phyloP scores from a whole-genome alignment of 371 early-diverging fungal species.

The Mucor irregularis region DNA sequence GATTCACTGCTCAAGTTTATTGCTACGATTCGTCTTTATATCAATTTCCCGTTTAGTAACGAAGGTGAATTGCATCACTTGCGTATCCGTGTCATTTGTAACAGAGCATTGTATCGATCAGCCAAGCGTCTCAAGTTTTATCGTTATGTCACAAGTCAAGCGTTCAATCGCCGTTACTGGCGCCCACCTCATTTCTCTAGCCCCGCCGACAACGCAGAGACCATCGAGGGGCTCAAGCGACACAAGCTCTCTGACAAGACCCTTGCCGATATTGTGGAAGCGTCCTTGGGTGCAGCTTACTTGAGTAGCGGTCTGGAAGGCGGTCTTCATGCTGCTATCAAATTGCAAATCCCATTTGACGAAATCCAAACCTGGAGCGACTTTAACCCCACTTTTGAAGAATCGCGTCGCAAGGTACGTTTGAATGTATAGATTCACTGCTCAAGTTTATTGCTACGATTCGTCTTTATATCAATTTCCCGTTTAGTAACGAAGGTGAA shows the following conservation, averaged over 20 bases:
- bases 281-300: slow-evolving; percentile 83
- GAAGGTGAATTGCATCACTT: slow-evolving; percentile 75
- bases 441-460: slow-evolving; percentile 85
- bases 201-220: slow-evolving; percentile 29
- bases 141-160: slow-evolving; percentile 51
- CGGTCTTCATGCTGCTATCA: slow-evolving; percentile 57
- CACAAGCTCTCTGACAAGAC: slow-evolving; percentile 74
- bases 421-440: slow-evolving; percentile 80
- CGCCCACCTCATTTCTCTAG: slow-evolving; percentile 49
- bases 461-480: slow-evolving; percentile 77
- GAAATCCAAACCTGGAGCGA: slow-evolving; percentile 48
- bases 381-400: slow-evolving; percentile 27
- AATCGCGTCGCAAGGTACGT: no score
- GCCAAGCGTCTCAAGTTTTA: slow-evolving; percentile 57
- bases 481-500: slow-evolving; percentile 80
- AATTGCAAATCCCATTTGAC: slow-evolving; percentile 53
- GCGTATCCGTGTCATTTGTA: slow-evolving; percentile 72
- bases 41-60: slow-evolving; percentile 65
- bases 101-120: slow-evolving; percentile 60
- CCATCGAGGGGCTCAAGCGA: slow-evolving; percentile 14
- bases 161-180: slow-evolving; percentile 59
- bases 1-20: slow-evolving; percentile 91
- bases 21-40: slow-evolving; percentile 72
- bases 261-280: slow-evolving; percentile 88
- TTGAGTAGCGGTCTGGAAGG: slow-evolving; percentile 50